A percentile compares a stretch with the other conserved stretches of the same genome.
phyloP scores from a whole-genome alignment of 805 yeast species.

The Suhomyces sp. region DNA sequence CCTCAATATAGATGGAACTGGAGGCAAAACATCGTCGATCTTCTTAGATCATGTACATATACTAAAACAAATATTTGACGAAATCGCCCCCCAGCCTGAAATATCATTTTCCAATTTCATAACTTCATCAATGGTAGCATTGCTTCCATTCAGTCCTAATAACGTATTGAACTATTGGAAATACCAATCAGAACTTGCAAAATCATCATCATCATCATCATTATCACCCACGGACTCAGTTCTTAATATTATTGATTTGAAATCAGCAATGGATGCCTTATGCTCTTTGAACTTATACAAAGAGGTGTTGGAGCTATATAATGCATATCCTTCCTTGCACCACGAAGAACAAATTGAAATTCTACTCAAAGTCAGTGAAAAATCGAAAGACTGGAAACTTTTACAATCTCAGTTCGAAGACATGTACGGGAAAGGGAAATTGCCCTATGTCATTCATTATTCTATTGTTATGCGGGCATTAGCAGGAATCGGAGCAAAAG shows the following conservation, averaged over 20 bases:
- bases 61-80: conserved; percentile 8
- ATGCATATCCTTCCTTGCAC: conserved; percentile 40
- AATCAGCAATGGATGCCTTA: conserved; percentile 31
- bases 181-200: conserved; percentile 13
- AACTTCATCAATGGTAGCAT: conserved; percentile 16
- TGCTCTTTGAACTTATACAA: conserved; percentile 19
- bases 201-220: not conserved
- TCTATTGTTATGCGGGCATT: conserved; percentile 60
- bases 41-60: conserved; percentile 12
- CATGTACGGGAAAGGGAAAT: conserved; percentile 51
- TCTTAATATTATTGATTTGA: conserved; percentile 24
- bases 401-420: conserved; percentile 58
- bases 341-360: conserved; percentile 48
- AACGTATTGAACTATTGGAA: conserved; percentile 21
- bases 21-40: too few relatives aligned
- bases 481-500: conserved; percentile 48
- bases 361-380: conserved; percentile 47
- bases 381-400: conserved; percentile 49
- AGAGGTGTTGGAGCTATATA: conserved; percentile 30
- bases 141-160: conserved; percentile 15
- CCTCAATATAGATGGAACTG: too few relatives aligned
- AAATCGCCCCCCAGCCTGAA: too few relatives aligned
- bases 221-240: not conserved
- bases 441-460: conserved; percentile 57
- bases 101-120: conserved; percentile 16